Conservation (phyloP, 1,284 basidiomycete genomes). For the Anthracocystis panici-leucophaei region DNA sequence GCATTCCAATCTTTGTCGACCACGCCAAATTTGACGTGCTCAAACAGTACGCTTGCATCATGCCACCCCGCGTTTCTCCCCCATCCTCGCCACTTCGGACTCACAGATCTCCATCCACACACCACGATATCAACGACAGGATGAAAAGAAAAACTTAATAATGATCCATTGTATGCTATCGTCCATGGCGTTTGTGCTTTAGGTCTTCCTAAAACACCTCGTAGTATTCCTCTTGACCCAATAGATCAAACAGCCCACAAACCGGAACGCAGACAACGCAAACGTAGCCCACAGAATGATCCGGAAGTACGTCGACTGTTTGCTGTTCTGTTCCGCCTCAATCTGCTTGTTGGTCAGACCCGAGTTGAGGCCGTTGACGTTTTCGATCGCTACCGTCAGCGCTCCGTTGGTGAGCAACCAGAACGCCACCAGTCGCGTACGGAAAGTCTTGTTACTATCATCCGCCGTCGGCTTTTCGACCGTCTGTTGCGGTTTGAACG, state of each 20-base stretch:
- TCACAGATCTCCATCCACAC: neutral
- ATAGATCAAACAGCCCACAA: constrained; percentile 71
- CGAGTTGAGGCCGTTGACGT: constrained; percentile 80
- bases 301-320: constrained; percentile 70
- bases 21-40: constrained; percentile 29
- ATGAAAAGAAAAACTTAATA: neutral
- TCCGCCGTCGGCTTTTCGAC: constrained; percentile 83
- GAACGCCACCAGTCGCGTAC: constrained; percentile 68
- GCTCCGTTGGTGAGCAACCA: constrained; percentile 70
- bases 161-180: constrained; percentile 4
- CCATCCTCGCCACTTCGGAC: neutral
- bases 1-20: constrained; percentile 5
- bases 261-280: constrained; percentile 81
- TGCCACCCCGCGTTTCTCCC: too few species aligned
- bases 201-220: constrained; percentile 63
- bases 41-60: constrained; percentile 25
- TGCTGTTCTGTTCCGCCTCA: constrained; percentile 70
- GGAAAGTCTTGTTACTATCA: constrained; percentile 70
- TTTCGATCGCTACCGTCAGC: constrained; percentile 85
- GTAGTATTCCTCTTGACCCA: constrained; percentile 63
- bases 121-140: neutral
- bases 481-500: constrained; percentile 78
- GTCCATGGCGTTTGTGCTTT: neutral
- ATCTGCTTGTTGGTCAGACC: constrained; percentile 70
- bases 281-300: constrained; percentile 92